A percentile compares a stretch with the other conserved stretches of the same genome.
Conservation (phyloP, 805 yeast genomes). For the Barnettozyma sucrosica region DNA sequence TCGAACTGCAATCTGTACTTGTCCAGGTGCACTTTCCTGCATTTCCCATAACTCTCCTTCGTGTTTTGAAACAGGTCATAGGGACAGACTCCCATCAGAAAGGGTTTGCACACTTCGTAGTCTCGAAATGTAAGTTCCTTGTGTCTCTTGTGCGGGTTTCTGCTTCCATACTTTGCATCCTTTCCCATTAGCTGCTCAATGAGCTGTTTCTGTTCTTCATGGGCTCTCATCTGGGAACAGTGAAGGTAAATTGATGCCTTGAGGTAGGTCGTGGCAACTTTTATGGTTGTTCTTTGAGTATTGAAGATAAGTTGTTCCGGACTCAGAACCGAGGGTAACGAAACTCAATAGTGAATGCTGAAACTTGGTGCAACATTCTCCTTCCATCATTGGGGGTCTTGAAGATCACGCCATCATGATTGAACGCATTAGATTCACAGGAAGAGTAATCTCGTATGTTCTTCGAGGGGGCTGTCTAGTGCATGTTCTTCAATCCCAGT, state of each 20-base stretch:
- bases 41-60: slow-evolving; percentile 74
- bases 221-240: slow-evolving; percentile 33
- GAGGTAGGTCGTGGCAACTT: background rate
- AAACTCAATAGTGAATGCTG: background rate
- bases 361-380: too few relatives aligned
- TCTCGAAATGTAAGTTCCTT: slow-evolving; percentile 42
- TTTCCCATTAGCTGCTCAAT: slow-evolving; percentile 80
- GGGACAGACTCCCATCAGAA: slow-evolving; percentile 82
- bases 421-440: slow-evolving; percentile 20
- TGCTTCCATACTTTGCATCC: slow-evolving; percentile 26
- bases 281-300: background rate
- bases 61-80: slow-evolving; percentile 78
- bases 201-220: slow-evolving; percentile 64
- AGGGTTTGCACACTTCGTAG: slow-evolving; percentile 68
- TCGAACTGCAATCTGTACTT: slow-evolving; percentile 70
- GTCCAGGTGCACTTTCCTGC: slow-evolving; percentile 71
- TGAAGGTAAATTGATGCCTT: too few relatives aligned
- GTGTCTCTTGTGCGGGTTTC: slow-evolving; percentile 32
- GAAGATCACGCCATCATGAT: background rate
- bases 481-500: slow-evolving; percentile 62
- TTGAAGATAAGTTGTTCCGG: background rate
- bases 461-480: slow-evolving; percentile 52
- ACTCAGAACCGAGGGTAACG: background rate
- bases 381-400: background rate
- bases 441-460: slow-evolving; percentile 23